Conservation (phyloP, 2,329 filamentous ascomycete species). For the Colletotrichum limetticola region DNA sequence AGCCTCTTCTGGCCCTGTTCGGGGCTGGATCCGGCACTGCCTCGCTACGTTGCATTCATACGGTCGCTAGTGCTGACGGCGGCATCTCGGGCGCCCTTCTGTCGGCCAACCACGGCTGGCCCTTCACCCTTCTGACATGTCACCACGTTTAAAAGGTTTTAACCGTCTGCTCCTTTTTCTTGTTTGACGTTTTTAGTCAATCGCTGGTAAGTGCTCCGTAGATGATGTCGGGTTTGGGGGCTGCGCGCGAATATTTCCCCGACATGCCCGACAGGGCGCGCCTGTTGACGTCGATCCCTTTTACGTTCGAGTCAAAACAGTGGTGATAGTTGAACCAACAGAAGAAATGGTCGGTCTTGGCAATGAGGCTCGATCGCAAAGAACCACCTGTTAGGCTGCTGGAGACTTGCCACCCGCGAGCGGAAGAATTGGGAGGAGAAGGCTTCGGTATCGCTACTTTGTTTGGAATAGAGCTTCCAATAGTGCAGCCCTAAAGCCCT, state of each 20-base stretch:
- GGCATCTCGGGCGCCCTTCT: not conserved
- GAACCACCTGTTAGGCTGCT: too few species aligned
- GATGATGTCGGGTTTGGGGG: not conserved
- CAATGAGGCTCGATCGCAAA: not conserved
- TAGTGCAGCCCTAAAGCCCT: not conserved
- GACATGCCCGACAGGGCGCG: not conserved
- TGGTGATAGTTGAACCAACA: not conserved
- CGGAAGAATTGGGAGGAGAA: not conserved
- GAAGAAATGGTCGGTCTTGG: not conserved
- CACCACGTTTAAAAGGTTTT: not conserved
- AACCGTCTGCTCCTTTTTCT: not conserved
- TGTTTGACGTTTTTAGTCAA: not conserved
- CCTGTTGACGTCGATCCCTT: not conserved
- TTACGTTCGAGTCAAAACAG: not conserved
- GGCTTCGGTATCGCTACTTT: not conserved
- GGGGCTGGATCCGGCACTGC: not conserved
- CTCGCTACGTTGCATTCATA: not conserved
- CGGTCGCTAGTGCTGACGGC: conserved; percentile 20
- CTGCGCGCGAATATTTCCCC: not conserved
- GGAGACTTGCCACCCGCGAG: too few species aligned
- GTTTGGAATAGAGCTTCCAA: not conserved
- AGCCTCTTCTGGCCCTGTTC: not conserved
- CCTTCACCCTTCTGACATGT: not conserved
- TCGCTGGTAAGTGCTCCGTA: not conserved
- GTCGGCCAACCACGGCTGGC: not conserved